phyloP scores from a whole-genome alignment of 768 basidiomycete species.

The Pleurotus cornucopiae region DNA sequence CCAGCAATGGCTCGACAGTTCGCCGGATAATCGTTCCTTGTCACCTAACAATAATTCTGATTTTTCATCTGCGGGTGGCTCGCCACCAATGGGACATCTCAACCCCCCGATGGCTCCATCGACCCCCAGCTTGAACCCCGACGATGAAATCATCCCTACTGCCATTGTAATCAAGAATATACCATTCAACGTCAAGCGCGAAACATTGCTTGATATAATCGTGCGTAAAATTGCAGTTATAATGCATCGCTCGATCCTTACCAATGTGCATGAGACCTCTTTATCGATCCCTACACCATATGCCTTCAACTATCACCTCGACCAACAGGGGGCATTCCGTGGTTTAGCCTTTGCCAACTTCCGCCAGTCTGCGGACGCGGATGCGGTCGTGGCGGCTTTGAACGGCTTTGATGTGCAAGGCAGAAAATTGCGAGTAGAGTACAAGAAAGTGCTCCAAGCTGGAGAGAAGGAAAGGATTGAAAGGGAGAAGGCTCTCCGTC shows the following conservation, averaged over 20 bases:
- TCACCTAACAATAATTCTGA: slow-evolving; percentile 87
- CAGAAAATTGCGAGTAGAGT: slow-evolving; percentile 96
- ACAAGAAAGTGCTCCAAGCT: slow-evolving; percentile 99
- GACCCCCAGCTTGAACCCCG: slow-evolving; percentile 48
- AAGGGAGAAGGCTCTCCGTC: slow-evolving; percentile 94
- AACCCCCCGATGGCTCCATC: slow-evolving; percentile 43
- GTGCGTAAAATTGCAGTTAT: slow-evolving; percentile 21
- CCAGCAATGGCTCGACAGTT: slow-evolving; percentile 86
- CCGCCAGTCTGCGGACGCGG: slow-evolving; percentile 85
- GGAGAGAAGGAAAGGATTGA: slow-evolving; percentile 99
- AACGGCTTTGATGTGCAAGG: slow-evolving; percentile 97
- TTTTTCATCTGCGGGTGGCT: slow-evolving; percentile 83
- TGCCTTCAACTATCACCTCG: slow-evolving; percentile 99
- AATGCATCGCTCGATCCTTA: slow-evolving; percentile 9
- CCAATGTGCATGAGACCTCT: slow-evolving; percentile 56
- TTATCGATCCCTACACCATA: slow-evolving; percentile 94
- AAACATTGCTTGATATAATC: slow-evolving; percentile 94
- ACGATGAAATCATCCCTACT: slow-evolving; percentile 96
- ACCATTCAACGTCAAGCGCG: slow-evolving; percentile 97
- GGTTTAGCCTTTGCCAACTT: slow-evolving; percentile 99
- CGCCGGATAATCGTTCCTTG: slow-evolving; percentile 73
- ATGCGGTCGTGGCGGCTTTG: slow-evolving; percentile 91
- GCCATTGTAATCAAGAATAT: slow-evolving; percentile 99
- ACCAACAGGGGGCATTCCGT: slow-evolving; percentile 93
- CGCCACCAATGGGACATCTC: slow-evolving; percentile 58